Evolutionary conservation across 2,329 filamentous ascomycete genomes (phyloP).

Genomic region (Monilinia polystroma): DNA sequence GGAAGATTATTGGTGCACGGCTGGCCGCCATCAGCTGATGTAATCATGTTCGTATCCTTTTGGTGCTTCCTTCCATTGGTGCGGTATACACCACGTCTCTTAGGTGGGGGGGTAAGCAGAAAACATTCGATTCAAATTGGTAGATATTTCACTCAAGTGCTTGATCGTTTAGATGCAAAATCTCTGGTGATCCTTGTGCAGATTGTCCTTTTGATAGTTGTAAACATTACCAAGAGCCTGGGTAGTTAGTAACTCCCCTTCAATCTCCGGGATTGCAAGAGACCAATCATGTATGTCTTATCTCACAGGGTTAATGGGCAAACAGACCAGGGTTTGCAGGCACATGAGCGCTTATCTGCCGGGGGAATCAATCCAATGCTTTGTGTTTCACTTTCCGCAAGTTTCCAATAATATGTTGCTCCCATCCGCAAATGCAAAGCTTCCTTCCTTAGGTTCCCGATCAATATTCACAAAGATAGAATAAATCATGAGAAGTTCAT

Average conservation of each 20-base stretch:
- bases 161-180: not conserved
- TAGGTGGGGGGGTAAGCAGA: not conserved
- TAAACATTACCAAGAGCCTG: slow-evolving; percentile 5
- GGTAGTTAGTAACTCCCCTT: not conserved
- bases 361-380: too few species aligned
- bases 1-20: not conserved
- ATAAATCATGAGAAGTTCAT: too few species aligned
- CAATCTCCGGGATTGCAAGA: too few species aligned
- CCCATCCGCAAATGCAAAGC: too few species aligned
- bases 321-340: too few species aligned
- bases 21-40: slow-evolving; percentile 10
- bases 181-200: not conserved
- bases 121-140: not conserved
- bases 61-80: not conserved
- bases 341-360: too few species aligned
- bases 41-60: not conserved
- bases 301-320: too few species aligned
- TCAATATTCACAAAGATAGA: too few species aligned
- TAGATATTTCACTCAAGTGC: not conserved
- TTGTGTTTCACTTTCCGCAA: too few species aligned
- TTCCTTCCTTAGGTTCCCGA: too few species aligned
- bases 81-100: not conserved
- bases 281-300: too few species aligned
- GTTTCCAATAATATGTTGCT: too few species aligned
- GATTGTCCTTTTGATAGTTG: not conserved